Evolutionary conservation across 306 rosid genomes (phyloP).

Genomic region (Vicia sativa): DNA sequence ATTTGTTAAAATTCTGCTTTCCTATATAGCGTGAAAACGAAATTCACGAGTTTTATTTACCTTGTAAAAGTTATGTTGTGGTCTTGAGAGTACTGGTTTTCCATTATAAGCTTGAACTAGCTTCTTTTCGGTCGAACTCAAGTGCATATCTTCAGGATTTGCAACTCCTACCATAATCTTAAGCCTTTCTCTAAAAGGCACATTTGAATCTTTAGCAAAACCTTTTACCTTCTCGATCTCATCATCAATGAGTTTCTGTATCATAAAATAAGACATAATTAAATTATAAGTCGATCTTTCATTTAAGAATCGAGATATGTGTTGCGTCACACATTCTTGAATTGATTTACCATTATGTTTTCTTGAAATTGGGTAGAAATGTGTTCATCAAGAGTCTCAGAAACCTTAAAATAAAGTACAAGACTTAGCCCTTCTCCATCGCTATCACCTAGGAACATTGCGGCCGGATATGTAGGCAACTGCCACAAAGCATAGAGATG

Average conservation of each 20-base stretch:
- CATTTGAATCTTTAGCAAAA: constrained; percentile 73
- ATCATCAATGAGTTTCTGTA: constrained; percentile 81
- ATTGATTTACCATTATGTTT: constrained; percentile 62
- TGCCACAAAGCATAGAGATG: constrained; percentile 39
- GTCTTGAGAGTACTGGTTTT: constrained; percentile 94
- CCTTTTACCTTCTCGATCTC: constrained; percentile 88
- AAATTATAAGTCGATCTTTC: too few species aligned
- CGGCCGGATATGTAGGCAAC: constrained; percentile 95
- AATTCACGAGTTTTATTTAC: constrained; percentile 36
- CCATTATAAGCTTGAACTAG: constrained; percentile 78
- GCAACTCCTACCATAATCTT: constrained; percentile 89
- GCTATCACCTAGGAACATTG: constrained; percentile 83
- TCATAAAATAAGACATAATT: background rate
- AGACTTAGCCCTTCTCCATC: constrained; percentile 97
- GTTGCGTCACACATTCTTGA: background rate
- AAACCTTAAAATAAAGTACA: constrained; percentile 73
- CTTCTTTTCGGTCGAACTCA: constrained; percentile 81
- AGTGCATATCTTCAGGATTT: constrained; percentile 83
- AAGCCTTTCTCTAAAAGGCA: constrained; percentile 83
- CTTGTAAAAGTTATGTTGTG: constrained; percentile 86
- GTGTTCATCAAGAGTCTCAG: constrained; percentile 65
- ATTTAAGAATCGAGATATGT: too few species aligned
- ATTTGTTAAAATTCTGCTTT: background rate
- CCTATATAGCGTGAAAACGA: background rate
- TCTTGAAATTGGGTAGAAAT: constrained; percentile 79